Evolutionary conservation across 371 early-diverging fungal species (phyloP), one percentile per base, ranked within the genome.

Genomic region (Mortierella polycephala): DNA sequence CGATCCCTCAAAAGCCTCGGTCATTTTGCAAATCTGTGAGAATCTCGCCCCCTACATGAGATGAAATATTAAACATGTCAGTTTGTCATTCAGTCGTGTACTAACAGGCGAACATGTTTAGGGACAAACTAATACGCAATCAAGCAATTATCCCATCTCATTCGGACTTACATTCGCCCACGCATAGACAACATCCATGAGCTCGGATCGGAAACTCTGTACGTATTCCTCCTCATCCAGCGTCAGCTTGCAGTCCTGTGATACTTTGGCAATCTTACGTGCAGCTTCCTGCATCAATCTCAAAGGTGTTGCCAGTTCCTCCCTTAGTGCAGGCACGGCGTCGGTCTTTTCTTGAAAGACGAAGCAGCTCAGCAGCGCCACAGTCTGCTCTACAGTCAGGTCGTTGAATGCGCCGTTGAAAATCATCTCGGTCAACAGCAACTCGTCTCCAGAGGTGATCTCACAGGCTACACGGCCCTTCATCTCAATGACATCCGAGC

Each of bases 391-490:
- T 1, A 93, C 92, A 0, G 93, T 88, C 64, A 99, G 85, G 62
- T 98, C 96, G 55, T 93, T 95, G 83, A 99, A 99, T 0, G 95
- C 95, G 67, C 99, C 98, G 82, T 98, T 95, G 85, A 99, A 97
- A 42, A 99, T 94, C 94, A 99, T 92, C 88, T 99, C 99, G 0
- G 99, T 99, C 64, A 99, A 84, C 59, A 99, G 68, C 45, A 99
- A 84, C 83, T 99, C 99, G 83, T 99, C 99, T 16, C 98, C 99
- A 5, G 96, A 90, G 39, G 95, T 95, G 66, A 99, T 97, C 85
- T 99, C 99, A 79, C 99, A 99, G 3, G 99, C 99, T 10, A 99
- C 98, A 68, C 99, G 94, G 42, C 99, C 99, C 85, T 99, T 99
- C 87, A 98, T 89, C 66, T 96, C 94, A 64, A 99, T 93, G 21